phyloP scores from a whole-genome alignment of 2,329 filamentous ascomycete species.

The Pseudopithomyces chartarum region DNA sequence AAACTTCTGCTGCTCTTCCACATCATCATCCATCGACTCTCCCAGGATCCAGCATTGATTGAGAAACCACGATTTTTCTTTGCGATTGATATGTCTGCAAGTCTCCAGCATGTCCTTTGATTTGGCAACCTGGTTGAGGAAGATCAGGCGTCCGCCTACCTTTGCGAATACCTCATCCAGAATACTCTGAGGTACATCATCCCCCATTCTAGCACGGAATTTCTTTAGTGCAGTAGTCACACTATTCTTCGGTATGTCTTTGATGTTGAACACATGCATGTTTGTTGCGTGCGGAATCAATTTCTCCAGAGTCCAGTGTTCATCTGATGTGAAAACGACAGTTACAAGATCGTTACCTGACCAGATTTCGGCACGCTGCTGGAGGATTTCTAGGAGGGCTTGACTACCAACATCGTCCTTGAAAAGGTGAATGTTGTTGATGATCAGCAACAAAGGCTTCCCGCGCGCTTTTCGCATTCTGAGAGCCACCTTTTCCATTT shows the following conservation, averaged over 20 bases:
- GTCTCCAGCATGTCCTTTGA: constrained; percentile 78
- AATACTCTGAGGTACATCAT: constrained; percentile 59
- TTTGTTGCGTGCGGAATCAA: constrained; percentile 89
- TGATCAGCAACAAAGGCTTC: constrained; percentile 80
- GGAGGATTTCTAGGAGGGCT: constrained; percentile 87
- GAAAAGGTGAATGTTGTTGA: constrained; percentile 91
- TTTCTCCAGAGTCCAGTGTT: constrained; percentile 97
- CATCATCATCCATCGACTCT: constrained; percentile 85
- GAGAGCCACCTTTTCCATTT: constrained; percentile 92
- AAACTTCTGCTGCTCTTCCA: constrained; percentile 97
- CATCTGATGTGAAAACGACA: constrained; percentile 91
- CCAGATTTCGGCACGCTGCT: constrained; percentile 96
- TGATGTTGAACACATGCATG: constrained; percentile 87
- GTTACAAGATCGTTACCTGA: constrained; percentile 88
- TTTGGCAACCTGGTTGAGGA: constrained; percentile 85
- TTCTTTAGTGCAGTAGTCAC: constrained; percentile 75
- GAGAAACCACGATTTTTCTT: constrained; percentile 78
- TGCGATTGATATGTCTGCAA: constrained; percentile 71
- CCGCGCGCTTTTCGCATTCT: constrained; percentile 65
- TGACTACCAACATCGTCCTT: constrained; percentile 88
- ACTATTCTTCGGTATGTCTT: constrained; percentile 76
- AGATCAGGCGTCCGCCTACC: constrained; percentile 89
- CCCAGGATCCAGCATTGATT: constrained; percentile 79
- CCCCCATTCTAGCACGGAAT: constrained; percentile 78
- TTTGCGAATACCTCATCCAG: constrained; percentile 81